Evolutionary conservation across 768 basidiomycete genomes (phyloP), one percentile per base, ranked within the genome.

Genomic region (Rhodocollybia butyracea): DNA sequence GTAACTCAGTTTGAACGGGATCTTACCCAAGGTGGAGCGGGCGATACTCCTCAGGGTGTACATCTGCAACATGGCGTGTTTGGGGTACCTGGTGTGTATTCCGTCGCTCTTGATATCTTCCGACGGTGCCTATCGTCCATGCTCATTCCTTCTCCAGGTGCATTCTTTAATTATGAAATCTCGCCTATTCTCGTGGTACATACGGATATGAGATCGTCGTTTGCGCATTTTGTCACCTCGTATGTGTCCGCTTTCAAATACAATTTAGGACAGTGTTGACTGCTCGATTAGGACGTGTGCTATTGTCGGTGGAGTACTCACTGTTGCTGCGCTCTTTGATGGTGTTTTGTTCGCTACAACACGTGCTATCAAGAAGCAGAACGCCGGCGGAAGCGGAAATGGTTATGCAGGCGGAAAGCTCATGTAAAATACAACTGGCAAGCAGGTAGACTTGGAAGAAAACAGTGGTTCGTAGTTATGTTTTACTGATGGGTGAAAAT

Each of bases 211-310:
- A 81, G 94, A 54, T 95, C 98, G 70, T 91, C 92, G 0, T 96
- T 98, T 69, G 96, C 97, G 2, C 97, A 99, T 73, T 98, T 98
- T 79, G 74, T 98, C 26, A 98, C 97, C 41, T 98, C 95, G 91
- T 95, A 66, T 65, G 94, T 80, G 15, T 21, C 54, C 46, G 5
- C 30, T 34, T 29, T 40, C n/a, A n/a, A n/a, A n/a, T n/a, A n/a
- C n/a, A n/a, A n/a, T n/a, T n/a, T n/a, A n/a, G n/a, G n/a, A n/a
- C n/a, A n/a, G n/a, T n/a, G n/a, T n/a, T n/a, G n/a, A n/a, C n/a
- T n/a, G n/a, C n/a, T n/a, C n/a, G n/a, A n/a, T n/a, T n/a, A n/a
- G n/a, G n/a, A n/a, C n/a, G n/a, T n/a, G n/a, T n/a, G n/a, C n/a
- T n/a, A n/a, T n/a, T n/a, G n/a, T n/a, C n/a, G n/a, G n/a, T n/a